A percentile compares a stretch with the other conserved stretches of the same genome.
phyloP scores from a whole-genome alignment of 768 basidiomycete genomes.

The Crepidotus variabilis region DNA sequence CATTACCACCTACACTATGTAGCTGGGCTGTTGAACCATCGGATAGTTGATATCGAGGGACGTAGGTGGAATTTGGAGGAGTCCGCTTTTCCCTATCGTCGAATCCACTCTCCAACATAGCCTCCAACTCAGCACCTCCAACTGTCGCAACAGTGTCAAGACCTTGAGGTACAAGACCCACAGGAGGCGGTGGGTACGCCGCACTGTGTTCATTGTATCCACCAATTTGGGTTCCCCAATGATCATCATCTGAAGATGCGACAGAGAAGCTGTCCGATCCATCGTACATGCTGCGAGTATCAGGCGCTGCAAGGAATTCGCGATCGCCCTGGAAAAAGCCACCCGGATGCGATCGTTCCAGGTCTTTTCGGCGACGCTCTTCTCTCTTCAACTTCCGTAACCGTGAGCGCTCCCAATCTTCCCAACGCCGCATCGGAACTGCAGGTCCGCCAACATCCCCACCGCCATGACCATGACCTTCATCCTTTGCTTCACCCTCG shows the following conservation, averaged over 20 bases:
- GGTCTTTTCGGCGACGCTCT: conserved; percentile 73
- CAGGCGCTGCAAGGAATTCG: conserved; percentile 57
- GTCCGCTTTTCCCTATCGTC: conserved; percentile 49
- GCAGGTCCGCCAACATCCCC: conserved; percentile 47
- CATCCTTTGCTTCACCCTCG: conserved; percentile 81
- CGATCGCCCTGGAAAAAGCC: conserved; percentile 63
- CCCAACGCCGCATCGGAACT: conserved; percentile 96
- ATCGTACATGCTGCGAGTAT: conserved; percentile 62
- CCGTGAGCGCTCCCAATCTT: conserved; percentile 97
- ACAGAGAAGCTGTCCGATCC: conserved; percentile 80
- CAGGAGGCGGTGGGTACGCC: conserved; percentile 82
- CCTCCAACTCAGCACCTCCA: conserved; percentile 76
- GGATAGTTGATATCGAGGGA: conserved; percentile 60
- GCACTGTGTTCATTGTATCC: conserved; percentile 86
- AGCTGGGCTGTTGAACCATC: conserved; percentile 49
- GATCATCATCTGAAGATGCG: conserved; percentile 87
- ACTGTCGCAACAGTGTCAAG: conserved; percentile 47
- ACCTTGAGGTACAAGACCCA: conserved; percentile 50
- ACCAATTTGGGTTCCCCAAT: conserved; percentile 94
- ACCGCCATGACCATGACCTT: conserved; percentile 71
- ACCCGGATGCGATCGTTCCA: conserved; percentile 73
- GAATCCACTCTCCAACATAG: conserved; percentile 90
- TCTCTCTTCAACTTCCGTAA: conserved; percentile 89
- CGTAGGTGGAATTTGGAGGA: conserved; percentile 39
- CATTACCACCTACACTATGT: conserved; percentile 39